A percentile compares a stretch with the other conserved stretches of the same genome.
Conservation (phyloP, 176 grass and related monocot genomes). For the Phoenix dactylifera region DNA sequence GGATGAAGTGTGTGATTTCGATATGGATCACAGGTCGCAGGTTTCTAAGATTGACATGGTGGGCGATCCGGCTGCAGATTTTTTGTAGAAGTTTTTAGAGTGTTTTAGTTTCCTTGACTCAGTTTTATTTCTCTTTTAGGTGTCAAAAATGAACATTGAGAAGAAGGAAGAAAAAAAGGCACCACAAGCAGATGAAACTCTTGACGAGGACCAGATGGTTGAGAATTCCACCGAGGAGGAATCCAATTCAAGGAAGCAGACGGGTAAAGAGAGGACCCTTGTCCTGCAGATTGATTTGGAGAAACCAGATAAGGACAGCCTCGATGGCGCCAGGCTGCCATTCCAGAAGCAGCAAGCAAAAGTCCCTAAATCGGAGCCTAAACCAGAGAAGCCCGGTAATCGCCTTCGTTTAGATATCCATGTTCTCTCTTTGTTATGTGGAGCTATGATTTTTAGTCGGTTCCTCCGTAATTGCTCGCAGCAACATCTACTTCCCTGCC, state of each 20-base stretch:
- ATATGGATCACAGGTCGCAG: slow-evolving; percentile 58
- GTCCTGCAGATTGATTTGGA: slow-evolving; percentile 86
- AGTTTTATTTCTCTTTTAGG: slow-evolving; percentile 19
- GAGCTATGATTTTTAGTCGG: background rate
- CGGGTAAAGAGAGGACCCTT: slow-evolving; percentile 13
- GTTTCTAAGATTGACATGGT: slow-evolving; percentile 76
- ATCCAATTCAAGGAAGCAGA: slow-evolving; percentile 40
- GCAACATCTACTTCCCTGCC: slow-evolving; percentile 25
- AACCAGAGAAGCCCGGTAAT: slow-evolving; percentile 71
- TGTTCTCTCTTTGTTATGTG: background rate
- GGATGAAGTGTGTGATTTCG: slow-evolving; percentile 58
- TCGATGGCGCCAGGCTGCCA: slow-evolving; percentile 32
- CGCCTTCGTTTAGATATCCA: background rate
- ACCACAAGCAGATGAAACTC: slow-evolving; percentile 34
- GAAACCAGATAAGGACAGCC: slow-evolving; percentile 38
- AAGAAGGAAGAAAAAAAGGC: slow-evolving; percentile 55
- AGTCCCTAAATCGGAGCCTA: slow-evolving; percentile 52
- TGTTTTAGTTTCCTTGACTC: slow-evolving; percentile 6
- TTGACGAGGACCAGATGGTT: slow-evolving; percentile 31
- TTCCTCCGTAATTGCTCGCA: slow-evolving; percentile 10
- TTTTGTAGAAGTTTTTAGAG: background rate
- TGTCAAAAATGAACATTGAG: slow-evolving; percentile 28
- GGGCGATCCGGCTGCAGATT: background rate
- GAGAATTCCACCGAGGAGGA: slow-evolving; percentile 32
- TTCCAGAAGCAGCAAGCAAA: slow-evolving; percentile 42